Conservation (phyloP, 805 yeast genomes). For the Kuraishia borneana region DNA sequence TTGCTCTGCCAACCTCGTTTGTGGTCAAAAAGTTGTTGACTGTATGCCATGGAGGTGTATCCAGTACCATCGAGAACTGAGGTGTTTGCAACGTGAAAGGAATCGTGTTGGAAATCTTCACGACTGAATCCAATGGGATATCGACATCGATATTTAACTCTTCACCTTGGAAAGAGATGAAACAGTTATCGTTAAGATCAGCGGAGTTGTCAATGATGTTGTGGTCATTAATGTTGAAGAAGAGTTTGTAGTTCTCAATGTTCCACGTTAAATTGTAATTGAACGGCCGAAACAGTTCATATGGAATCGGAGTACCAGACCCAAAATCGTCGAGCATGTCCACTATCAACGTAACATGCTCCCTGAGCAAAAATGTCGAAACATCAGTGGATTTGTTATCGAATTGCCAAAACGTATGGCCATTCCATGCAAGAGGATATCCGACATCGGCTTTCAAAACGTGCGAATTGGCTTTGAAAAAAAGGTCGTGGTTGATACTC, state of each 20-base stretch:
- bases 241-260: constrained; percentile 44
- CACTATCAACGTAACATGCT: constrained; percentile 62
- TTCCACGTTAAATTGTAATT: constrained; percentile 52
- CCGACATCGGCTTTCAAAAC: constrained; percentile 44
- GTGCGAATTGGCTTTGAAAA: constrained; percentile 54
- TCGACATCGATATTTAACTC: constrained; percentile 30
- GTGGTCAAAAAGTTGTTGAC: constrained; percentile 55
- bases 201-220: constrained; percentile 85
- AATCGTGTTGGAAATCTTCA: constrained; percentile 39
- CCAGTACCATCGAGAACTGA: constrained; percentile 47
- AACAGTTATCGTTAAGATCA: constrained; percentile 73
- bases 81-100: constrained; percentile 44
- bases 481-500: constrained; percentile 80
- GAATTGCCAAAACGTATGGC: constrained; percentile 58
- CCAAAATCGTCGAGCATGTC: constrained; percentile 73
- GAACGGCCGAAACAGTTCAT: constrained; percentile 70
- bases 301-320: constrained; percentile 58
- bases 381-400: constrained; percentile 38
- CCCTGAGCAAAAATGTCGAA: constrained; percentile 61
- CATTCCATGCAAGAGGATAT: constrained; percentile 80
- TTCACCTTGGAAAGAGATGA: constrained; percentile 62
- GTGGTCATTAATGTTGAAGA: constrained; percentile 72
- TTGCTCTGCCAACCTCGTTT: constrained; percentile 56
- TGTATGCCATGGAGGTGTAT: constrained; percentile 92
- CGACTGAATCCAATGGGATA: constrained; percentile 51